A percentile compares a stretch with the other conserved stretches of the same genome.
Conservation (phyloP, 1,139 yeast species). For the Pichia sp. region DNA sequence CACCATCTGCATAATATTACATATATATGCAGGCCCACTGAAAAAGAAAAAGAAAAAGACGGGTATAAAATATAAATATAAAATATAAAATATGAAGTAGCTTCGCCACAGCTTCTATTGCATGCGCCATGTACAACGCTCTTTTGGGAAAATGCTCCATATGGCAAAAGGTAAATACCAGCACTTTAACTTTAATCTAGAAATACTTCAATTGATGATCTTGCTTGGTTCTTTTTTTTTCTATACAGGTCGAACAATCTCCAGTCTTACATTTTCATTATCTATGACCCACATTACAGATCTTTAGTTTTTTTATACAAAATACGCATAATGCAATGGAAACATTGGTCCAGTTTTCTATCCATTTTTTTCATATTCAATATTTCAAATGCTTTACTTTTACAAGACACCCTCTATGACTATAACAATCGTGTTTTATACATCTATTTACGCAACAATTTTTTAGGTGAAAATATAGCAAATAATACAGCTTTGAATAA, state of each 20-base stretch:
- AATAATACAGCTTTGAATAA: not conserved
- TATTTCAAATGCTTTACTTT: not conserved
- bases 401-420: conserved; percentile 37
- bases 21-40: too few species aligned
- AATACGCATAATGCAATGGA: not conserved
- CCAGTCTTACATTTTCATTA: not conserved
- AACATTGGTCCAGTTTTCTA: not conserved
- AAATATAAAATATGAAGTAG: not conserved
- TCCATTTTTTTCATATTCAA: not conserved
- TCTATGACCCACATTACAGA: not conserved
- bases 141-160: not conserved
- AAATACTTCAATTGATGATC: not conserved
- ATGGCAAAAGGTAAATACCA: conserved; percentile 7
- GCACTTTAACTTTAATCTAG: not conserved
- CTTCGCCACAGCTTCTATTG: not conserved
- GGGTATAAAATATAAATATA: too few species aligned
- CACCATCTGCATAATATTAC: too few species aligned
- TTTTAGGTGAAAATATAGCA: conserved; percentile 20
- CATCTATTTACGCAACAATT: conserved; percentile 31
- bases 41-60: too few species aligned
- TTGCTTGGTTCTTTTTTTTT: not conserved
- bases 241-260: not conserved
- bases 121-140: not conserved
- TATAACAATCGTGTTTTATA: conserved; percentile 35
- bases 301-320: not conserved